Percentiles rank a stretch among this genome's conserved stretches.
These are phyloP conservation scores for Russula brevipes DNA, from an alignment of 768 basidiomycete species.

Conservation along the genomic window DNA sequence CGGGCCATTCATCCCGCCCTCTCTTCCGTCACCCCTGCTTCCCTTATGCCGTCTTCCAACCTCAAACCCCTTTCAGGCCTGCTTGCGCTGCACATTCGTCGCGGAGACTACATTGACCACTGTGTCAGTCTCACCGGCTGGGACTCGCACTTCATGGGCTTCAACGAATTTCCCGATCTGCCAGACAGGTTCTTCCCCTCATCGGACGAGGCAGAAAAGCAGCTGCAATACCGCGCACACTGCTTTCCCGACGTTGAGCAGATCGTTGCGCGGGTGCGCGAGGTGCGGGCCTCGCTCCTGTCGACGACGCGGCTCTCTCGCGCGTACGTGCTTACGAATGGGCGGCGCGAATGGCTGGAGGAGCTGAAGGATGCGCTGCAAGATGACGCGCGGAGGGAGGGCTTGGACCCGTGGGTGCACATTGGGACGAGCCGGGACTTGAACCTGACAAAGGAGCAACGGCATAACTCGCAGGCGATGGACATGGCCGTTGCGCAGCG, in stretches of 20 bases:
- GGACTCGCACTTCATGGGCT: constrained; percentile 38
- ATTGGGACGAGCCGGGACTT: constrained; percentile 41
- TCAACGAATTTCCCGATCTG: constrained; percentile 41
- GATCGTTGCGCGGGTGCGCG: constrained; percentile 38
- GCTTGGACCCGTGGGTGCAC: constrained; percentile 35
- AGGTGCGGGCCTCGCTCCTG: constrained; percentile 29
- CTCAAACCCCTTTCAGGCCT: constrained; percentile 35
- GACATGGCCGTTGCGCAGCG: constrained; percentile 47
- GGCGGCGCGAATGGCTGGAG: constrained; percentile 36
- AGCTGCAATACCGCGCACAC: constrained; percentile 33
- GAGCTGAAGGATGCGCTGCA: constrained; percentile 36
- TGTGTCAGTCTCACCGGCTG: constrained; percentile 37
- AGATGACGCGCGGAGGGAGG: constrained; percentile 4
- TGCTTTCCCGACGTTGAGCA: constrained; percentile 41
- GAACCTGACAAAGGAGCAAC: constrained; percentile 38
- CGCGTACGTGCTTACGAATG: constrained; percentile 49
- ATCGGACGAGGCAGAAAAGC: constrained; percentile 16
- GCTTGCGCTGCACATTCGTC: constrained; percentile 45
- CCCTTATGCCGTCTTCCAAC: constrained; percentile 6
- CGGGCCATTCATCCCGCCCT: constrained; percentile 24
- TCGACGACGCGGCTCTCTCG: constrained; percentile 30
- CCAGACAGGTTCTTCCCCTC: constrained; percentile 34
- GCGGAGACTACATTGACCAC: constrained; percentile 45
- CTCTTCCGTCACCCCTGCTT: constrained; percentile 3
- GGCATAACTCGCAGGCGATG: constrained; percentile 41